A percentile compares a stretch with the other conserved stretches of the same genome.
phyloP scores from a whole-genome alignment of 1,284 basidiomycete genomes.

The Ceratobasidium sp. region DNA sequence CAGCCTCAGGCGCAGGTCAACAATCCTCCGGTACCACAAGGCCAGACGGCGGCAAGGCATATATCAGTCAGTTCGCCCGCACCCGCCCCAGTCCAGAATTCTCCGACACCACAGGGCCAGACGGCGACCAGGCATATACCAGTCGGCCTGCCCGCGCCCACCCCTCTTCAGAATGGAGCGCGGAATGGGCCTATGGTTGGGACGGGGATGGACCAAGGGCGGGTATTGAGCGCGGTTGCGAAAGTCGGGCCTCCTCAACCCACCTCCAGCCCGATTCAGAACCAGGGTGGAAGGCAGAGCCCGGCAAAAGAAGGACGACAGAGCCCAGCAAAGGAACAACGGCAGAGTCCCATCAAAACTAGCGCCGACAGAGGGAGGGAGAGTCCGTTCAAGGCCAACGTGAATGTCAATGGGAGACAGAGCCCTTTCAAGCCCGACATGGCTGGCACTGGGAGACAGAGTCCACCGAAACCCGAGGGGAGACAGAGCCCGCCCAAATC shows the following conservation, averaged over 20 bases:
- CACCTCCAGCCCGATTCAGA: too few relatives aligned
- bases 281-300: neutral
- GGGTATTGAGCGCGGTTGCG: neutral
- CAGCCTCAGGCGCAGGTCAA: neutral
- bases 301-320: neutral
- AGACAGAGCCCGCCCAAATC: slow-evolving; percentile 9
- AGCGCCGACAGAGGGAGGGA: slow-evolving; percentile 1
- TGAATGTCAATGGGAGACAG: slow-evolving; percentile 1
- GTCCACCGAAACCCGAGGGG: slow-evolving; percentile 15
- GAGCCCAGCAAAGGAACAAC: neutral
- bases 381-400: slow-evolving; percentile 9
- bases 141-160: too few relatives aligned
- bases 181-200: too few relatives aligned
- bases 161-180: neutral
- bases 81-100: neutral
- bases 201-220: neutral
- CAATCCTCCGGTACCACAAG: neutral
- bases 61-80: neutral
- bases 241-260: neutral
- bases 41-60: too few relatives aligned
- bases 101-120: too few relatives aligned
- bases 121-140: too few relatives aligned
- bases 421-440: neutral
- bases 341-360: slow-evolving; percentile 17
- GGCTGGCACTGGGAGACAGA: neutral